Evolutionary conservation across 176 grass and related monocot species (phyloP), one percentile per base, ranked within the genome.

Genomic region (Aegilops umbellulata): DNA sequence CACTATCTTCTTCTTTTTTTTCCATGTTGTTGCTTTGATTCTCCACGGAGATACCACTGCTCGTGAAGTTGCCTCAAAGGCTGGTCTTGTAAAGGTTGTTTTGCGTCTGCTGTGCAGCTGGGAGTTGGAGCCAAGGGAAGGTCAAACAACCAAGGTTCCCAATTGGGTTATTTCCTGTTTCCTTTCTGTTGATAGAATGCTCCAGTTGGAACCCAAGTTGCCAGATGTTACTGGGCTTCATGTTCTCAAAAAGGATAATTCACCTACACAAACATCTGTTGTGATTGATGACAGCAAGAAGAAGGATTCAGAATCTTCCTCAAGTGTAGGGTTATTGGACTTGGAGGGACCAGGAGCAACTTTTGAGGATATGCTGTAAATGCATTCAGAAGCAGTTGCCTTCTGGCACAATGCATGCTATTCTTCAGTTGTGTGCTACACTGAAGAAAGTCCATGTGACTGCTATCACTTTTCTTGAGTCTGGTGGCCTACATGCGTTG

Each of bases 151-250:
- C 32, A 76, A 90, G 61, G 86, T 93, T 93, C 94, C 92, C 75
- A 99, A 94, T 82, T 99, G 97, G 97, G 90, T 96, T 8, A 92
- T 92, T 62, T 95, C 88, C 31, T 99, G 94, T 79, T 99, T 99
- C 65, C 97, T 99, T 84, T 96, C 97, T 78, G 78, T 99, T 82
- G 94, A 99, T 91, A 91, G 91, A 30, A 93, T 99, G 94, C 86
- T 99, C 41, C 97, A 94, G 84, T 70, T 96, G 76, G 97, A 99
- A 62, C 88, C 92, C 36, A 99, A 94, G 85, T 57, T 99, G 85
- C 88, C 94, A 82, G 97, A 91, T 86, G 86, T 99, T 80, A 87
- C 66, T 27, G 82, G 94, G 72, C 78, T 94, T 53, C 90, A 99
- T 63, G 76, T 93, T 30, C 84, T 93, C 61, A 99, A 91, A 85